These are phyloP conservation scores for Yarrowia sp. DNA, from an alignment of 805 yeast species.

Conservation along the genomic window DNA sequence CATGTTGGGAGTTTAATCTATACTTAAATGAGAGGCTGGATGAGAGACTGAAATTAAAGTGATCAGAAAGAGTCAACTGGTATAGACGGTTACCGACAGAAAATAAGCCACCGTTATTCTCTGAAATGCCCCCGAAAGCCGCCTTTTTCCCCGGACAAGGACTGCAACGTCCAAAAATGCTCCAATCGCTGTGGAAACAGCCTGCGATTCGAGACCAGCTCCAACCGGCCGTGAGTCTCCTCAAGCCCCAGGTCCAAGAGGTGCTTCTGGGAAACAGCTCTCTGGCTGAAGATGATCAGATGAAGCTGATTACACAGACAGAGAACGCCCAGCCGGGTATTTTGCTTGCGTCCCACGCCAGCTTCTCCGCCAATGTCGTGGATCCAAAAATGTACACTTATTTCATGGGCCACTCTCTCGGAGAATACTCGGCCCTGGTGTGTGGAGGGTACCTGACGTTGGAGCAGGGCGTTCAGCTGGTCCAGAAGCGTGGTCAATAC, in stretches of 20 bases:
- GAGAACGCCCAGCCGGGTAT: constrained; percentile 35
- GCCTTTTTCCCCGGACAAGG: constrained; percentile 37
- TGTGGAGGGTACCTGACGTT: constrained; percentile 21
- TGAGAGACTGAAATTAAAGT: neutral
- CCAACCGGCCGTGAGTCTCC: neutral
- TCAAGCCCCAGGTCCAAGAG: neutral
- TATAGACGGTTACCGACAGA: no score
- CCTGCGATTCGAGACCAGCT: neutral
- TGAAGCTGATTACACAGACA: constrained; percentile 15
- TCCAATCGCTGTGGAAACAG: constrained; percentile 4
- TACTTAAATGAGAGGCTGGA: neutral
- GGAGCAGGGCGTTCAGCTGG: constrained; percentile 8
- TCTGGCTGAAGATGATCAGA: neutral
- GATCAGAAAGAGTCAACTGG: neutral
- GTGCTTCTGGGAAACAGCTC: neutral
- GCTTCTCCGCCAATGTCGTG: constrained; percentile 1
- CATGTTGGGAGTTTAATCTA: constrained; percentile 30
- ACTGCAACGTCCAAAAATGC: constrained; percentile 14
- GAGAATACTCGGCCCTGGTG: constrained; percentile 35
- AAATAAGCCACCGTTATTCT: no score
- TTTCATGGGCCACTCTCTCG: constrained; percentile 33
- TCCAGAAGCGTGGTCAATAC: constrained; percentile 15
- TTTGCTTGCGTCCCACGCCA: constrained; percentile 1
- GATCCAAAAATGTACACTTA: neutral
- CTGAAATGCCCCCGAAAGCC: neutral